These are phyloP conservation scores for Fusarium sarcochroum DNA, from an alignment of 2,329 filamentous ascomycete species.

Conservation along the genomic window DNA sequence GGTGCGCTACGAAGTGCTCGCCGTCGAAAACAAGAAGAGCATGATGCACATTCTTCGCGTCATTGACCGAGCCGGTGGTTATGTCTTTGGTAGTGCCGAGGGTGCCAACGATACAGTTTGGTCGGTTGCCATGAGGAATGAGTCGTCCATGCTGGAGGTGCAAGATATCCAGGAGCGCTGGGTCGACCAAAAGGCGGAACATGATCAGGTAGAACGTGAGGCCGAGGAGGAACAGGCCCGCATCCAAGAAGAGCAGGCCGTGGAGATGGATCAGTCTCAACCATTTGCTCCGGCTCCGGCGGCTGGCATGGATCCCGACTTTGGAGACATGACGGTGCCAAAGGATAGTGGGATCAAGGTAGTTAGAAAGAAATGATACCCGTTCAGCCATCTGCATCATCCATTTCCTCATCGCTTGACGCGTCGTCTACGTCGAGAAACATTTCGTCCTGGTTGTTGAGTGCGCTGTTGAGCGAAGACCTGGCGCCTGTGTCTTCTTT, in stretches of 20 bases:
- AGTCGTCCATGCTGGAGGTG: slow-evolving; percentile 81
- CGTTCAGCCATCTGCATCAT: slow-evolving; percentile 60
- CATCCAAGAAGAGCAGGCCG: slow-evolving; percentile 55
- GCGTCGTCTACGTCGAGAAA: slow-evolving; percentile 61
- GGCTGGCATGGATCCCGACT: slow-evolving; percentile 59
- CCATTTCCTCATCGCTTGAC: slow-evolving; percentile 61
- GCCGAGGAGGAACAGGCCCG: slow-evolving; percentile 82
- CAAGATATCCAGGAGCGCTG: slow-evolving; percentile 95
- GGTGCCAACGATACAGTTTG: slow-evolving; percentile 97
- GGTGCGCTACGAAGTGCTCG: slow-evolving; percentile 92
- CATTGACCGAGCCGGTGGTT: slow-evolving; percentile 92
- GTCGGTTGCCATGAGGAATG: slow-evolving; percentile 91
- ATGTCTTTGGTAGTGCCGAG: slow-evolving; percentile 91
- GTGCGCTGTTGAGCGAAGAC: slow-evolving; percentile 35
- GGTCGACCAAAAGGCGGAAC: slow-evolving; percentile 90
- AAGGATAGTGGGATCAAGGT: slow-evolving; percentile 79
- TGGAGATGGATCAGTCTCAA: slow-evolving; percentile 53
- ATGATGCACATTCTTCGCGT: slow-evolving; percentile 94
- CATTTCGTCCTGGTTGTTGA: slow-evolving; percentile 53
- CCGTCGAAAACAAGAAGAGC: slow-evolving; percentile 95
- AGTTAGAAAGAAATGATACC: slow-evolving; percentile 72
- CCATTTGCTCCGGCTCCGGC: slow-evolving; percentile 33
- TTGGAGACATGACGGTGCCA: slow-evolving; percentile 66
- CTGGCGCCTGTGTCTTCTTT: slow-evolving; percentile 58
- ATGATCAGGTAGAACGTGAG: slow-evolving; percentile 83